A percentile compares a stretch with the other conserved stretches of the same genome.
phyloP scores from a whole-genome alignment of 768 basidiomycete species.

The Podaxis sp. region DNA sequence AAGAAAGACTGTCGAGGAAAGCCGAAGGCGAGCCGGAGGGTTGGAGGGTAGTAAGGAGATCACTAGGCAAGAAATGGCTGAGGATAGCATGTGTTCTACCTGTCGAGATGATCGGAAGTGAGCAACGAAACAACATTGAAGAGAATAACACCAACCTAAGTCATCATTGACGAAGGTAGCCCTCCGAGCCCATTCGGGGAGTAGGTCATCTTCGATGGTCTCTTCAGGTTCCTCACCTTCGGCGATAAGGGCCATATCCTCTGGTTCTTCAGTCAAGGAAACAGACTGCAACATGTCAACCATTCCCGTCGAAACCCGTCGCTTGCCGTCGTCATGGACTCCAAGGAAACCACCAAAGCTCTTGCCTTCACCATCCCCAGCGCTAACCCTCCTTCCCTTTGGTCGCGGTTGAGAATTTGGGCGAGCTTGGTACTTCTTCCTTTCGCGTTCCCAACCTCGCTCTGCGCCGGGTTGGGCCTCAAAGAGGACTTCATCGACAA shows the following conservation, averaged over 20 bases:
- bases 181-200: conserved; percentile 78
- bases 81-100: conserved; percentile 69
- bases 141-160: conserved; percentile 46
- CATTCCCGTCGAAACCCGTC: conserved; percentile 63
- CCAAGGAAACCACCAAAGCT: conserved; percentile 20
- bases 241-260: conserved; percentile 44
- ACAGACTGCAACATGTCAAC: conserved; percentile 52
- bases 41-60: conserved; percentile 25
- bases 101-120: conserved; percentile 26
- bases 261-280: conserved; percentile 56
- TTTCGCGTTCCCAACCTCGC: conserved; percentile 44
- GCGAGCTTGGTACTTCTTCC: conserved; percentile 9
- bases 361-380: conserved; percentile 35
- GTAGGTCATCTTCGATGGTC: conserved; percentile 64
- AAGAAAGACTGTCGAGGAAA: conserved; percentile 60
- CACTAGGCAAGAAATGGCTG: conserved; percentile 54
- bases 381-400: conserved; percentile 51
- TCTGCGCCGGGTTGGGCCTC: conserved; percentile 49
- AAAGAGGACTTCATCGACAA: conserved; percentile 82
- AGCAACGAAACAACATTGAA: conserved; percentile 6
- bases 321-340: conserved; percentile 31
- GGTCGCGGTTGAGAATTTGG: conserved; percentile 28
- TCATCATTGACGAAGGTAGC: conserved; percentile 52
- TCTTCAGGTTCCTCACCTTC: conserved; percentile 38
- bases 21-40: conserved; percentile 29